Evolutionary conservation across 345 rosid species (phyloP).

Genomic region (Moricandia arvensis): DNA sequence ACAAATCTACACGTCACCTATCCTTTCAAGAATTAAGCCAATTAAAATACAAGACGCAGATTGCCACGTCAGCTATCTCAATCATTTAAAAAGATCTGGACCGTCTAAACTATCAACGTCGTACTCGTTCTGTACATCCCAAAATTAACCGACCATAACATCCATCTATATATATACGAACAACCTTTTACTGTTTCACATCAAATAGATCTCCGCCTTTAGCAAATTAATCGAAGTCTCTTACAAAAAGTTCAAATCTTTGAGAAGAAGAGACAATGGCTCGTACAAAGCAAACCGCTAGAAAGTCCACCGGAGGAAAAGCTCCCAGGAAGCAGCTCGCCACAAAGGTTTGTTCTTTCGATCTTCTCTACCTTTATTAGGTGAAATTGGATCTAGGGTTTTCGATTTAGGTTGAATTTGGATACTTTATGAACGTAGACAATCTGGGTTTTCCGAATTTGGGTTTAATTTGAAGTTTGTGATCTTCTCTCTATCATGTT

Average conservation of each 20-base stretch:
- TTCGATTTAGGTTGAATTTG: too few relatives aligned
- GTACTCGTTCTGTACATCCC: too few relatives aligned
- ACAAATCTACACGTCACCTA: constrained; percentile 31
- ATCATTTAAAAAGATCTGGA: background rate
- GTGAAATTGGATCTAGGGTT: background rate
- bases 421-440: too few relatives aligned
- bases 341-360: constrained; percentile 42
- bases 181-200: background rate
- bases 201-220: background rate
- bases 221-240: too few relatives aligned
- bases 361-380: background rate
- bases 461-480: background rate
- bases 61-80: background rate
- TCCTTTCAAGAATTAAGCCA: background rate
- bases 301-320: constrained; percentile 62
- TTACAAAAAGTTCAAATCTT: background rate
- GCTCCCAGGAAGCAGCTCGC: constrained; percentile 67
- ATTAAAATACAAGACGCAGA: background rate
- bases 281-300: constrained; percentile 67
- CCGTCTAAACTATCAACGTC: background rate
- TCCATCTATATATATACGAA: constrained; percentile 8
- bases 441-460: background rate
- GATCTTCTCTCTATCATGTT: background rate
- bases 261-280: constrained; percentile 50
- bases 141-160: constrained; percentile 26